Evolutionary conservation across 208 protist species (phyloP), one percentile per base, ranked within the genome.

Genomic region (Trypanosoma congolense): DNA sequence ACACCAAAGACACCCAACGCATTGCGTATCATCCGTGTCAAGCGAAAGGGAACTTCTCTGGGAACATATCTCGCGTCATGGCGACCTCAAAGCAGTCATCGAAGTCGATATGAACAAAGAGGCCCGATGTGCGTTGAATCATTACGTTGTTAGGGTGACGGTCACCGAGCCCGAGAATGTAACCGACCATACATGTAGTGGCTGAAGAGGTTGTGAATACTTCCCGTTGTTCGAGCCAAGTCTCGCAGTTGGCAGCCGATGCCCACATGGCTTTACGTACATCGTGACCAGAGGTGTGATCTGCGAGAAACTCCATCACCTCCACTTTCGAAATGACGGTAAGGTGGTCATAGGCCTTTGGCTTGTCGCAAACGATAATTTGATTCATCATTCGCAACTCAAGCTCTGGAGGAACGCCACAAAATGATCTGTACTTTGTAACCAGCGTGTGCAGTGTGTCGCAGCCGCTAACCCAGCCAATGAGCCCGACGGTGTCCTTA

Each of bases 31-130:
- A 99, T 99, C 49, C 98, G 83, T 26, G 99, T 99, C 3, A 99
- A 81, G 19, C 99, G 83, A 83, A 99, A 99, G 5, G 99, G 99
- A 18, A 99, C 86, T 96, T 98, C 73, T 99, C 99, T 2, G 98
- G 98, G 58, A 97, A 99, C 69, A 99, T 98, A 22, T 99, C 97
- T 24, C 98, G 77, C 18, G 92, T 92, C 97, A 99, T 99, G 4
- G 98, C 98, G 10, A 99, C 97, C 75, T 99, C 99, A 70, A 99
- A 99, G 75, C 98, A 99, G 80, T 99, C 99, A 47, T 98, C 99
- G 88, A 99, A 99, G 76, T 99, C 99, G 71, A 99, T 99, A 84
- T 99, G 99, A 14, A 99, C 79, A 35, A 99, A 85, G 26, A 98
- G 90, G 24, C 98, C 98, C 4, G 87, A 76, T 22, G 92, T 80